Evolutionary conservation across 768 basidiomycete genomes (phyloP), one percentile per base, ranked within the genome.

Genomic region (Mycena albidolilacea): DNA sequence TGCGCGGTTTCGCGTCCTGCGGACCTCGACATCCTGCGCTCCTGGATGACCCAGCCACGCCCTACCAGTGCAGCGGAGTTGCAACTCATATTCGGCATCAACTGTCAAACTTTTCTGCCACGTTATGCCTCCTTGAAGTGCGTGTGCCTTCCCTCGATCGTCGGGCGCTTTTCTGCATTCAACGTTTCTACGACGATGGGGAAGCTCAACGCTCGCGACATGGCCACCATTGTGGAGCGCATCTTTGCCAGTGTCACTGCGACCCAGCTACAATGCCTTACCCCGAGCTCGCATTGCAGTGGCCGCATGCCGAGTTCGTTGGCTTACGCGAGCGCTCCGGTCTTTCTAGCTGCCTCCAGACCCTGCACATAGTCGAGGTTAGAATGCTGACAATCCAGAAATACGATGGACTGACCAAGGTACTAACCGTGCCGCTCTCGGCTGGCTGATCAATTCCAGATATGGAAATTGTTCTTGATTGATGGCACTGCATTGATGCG

Each of bases 261-360:
- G 23, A 67, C 21, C 3, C 35, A 14, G 21, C 54, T 30, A 17
- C 23, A 8, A n/a, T 30, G 17, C 4, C 62, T n/a, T 21, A 30
- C 6, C 44, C 11, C 8, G 57, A 63, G 15, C 43, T 69, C 23
- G 60, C 48, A 0, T 30, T 61, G n/a, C 14, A 50, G 19, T 69
- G 67, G 67, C 67, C 67, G 21, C 67, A 69, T 39, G 15, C 17
- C 21, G 60, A 69, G 23, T 69, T 69, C 30, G 21, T 69, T 30
- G 48, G n/a, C 5, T 38, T 69, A 21, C 63, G 48, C 43, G 39
- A 37, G 60, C 68, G 68, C 38, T 69, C 68, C 61, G 38, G n/a
- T 37, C 59, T 68, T 52, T 3, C 35, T 39, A 14, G 39, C 44
- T 60, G 44, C 46, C 67, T 68, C 58, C 30, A 30, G 19, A n/a